Conservation (phyloP, 768 basidiomycete genomes). For the Serendipita sp. region DNA sequence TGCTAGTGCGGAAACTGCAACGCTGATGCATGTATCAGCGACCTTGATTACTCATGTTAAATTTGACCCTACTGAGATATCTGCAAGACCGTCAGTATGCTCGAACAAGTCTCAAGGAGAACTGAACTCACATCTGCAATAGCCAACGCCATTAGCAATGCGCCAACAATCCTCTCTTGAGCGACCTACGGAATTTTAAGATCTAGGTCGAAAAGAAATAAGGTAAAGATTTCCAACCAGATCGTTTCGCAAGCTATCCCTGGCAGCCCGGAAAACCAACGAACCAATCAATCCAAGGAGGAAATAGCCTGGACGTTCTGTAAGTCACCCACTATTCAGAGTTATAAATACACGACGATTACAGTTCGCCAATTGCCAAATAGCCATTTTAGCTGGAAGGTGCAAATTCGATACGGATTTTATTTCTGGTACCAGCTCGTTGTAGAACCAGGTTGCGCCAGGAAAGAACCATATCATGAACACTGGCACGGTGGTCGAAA, state of each 20-base stretch:
- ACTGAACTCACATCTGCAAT: conserved; percentile 46
- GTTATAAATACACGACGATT: not conserved
- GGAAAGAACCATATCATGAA: conserved; percentile 39
- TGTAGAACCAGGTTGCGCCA: conserved; percentile 50
- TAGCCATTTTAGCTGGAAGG: conserved; percentile 38
- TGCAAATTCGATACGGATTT: conserved; percentile 23
- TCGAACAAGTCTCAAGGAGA: not conserved
- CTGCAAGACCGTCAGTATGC: not conserved
- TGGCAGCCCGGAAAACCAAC: conserved; percentile 47
- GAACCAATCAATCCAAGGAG: conserved; percentile 48
- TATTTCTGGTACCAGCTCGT: conserved; percentile 40
- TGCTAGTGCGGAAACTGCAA: conserved; percentile 37
- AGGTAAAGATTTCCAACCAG: conserved; percentile 22
- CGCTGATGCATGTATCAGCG: conserved; percentile 23
- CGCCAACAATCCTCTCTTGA: conserved; percentile 45
- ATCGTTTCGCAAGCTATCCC: conserved; percentile 41
- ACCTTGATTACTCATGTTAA: too few species aligned
- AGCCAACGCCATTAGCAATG: conserved; percentile 43
- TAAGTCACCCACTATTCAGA: not conserved
- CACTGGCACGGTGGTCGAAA: conserved; percentile 34
- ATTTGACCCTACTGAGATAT: not conserved
- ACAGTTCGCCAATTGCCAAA: conserved; percentile 59
- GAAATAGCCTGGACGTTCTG: conserved; percentile 34
- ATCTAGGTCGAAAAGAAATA: not conserved
- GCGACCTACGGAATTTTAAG: not conserved